phyloP scores from a whole-genome alignment of 2,329 filamentous ascomycete species.

The Fusarium mexicanum region DNA sequence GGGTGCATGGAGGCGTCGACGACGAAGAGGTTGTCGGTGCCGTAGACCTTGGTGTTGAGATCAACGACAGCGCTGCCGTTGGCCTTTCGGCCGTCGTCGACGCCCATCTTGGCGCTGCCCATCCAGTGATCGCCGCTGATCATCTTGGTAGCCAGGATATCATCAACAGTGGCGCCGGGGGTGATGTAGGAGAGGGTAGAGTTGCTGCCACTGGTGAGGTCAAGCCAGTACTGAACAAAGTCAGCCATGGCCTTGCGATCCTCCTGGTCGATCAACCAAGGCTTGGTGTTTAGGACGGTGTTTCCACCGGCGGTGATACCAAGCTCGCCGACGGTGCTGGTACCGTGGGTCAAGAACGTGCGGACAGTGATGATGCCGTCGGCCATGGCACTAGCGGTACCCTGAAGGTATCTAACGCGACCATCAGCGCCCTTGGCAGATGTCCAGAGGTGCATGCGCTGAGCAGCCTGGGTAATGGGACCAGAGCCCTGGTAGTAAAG shows the following conservation, averaged over 20 bases:
- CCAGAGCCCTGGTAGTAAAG: constrained; percentile 41
- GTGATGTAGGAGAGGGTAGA: constrained; percentile 38
- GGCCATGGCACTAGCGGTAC: constrained; percentile 40
- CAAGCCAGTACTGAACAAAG: constrained; percentile 42
- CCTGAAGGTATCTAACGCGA: constrained; percentile 38
- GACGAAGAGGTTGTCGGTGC: constrained; percentile 69
- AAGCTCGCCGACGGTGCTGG: constrained; percentile 38
- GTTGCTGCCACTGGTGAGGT: constrained; percentile 32
- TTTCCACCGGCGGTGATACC: constrained; percentile 38
- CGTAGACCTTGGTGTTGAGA: constrained; percentile 65
- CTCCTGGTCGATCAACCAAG: constrained; percentile 39
- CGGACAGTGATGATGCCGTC: constrained; percentile 38
- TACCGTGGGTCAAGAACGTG: constrained; percentile 39
- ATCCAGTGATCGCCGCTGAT: constrained; percentile 44
- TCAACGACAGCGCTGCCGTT: constrained; percentile 65
- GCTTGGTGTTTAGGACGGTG: constrained; percentile 43
- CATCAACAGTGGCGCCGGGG: constrained; percentile 26
- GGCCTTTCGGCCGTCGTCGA: constrained; percentile 56
- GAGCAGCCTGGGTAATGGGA: constrained; percentile 41
- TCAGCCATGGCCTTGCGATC: constrained; percentile 40
- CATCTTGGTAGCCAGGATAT: constrained; percentile 38
- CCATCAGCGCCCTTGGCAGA: constrained; percentile 38
- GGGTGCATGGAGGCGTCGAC: constrained; percentile 72
- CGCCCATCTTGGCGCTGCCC: constrained; percentile 54
- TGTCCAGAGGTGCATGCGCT: constrained; percentile 44